Conservation (phyloP, 768 basidiomycete species). For the Mrakia frigida region DNA sequence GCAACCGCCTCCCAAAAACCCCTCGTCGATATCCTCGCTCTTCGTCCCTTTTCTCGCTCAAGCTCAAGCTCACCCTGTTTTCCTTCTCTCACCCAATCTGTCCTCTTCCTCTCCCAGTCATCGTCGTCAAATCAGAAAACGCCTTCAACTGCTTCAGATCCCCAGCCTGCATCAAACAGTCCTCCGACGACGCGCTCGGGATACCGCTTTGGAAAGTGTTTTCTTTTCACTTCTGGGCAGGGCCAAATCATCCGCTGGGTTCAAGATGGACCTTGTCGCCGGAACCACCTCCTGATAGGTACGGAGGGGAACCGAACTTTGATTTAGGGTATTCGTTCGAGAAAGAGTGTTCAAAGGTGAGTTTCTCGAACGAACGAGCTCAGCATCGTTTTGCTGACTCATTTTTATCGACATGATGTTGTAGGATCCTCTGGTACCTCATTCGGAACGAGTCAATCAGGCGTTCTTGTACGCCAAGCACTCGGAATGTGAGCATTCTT, state of each 20-base stretch:
- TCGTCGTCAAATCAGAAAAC: neutral
- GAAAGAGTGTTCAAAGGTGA: neutral
- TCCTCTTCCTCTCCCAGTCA: neutral
- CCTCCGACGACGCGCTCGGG: neutral
- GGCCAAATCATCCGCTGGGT: neutral
- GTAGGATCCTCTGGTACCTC: neutral
- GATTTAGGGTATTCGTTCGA: neutral
- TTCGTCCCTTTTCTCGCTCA: too few species aligned
- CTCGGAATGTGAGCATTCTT: neutral
- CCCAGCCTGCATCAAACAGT: neutral
- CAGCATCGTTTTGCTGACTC: neutral
- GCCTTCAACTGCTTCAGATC: neutral
- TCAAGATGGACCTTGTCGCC: neutral
- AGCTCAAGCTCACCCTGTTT: neutral
- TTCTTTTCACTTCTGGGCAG: neutral
- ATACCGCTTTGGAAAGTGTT: neutral
- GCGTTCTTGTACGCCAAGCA: conserved; percentile 10
- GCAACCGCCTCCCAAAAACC: too few species aligned
- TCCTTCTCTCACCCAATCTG: neutral
- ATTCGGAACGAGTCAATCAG: neutral
- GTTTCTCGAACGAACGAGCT: neutral
- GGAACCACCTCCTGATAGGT: neutral
- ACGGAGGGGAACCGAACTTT: neutral
- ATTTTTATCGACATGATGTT: neutral
- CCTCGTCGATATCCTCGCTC: neutral